Base-by-base conservation (phyloP, 1,284 basidiomycete genomes). In the Gomphus bonarii region DNA sequence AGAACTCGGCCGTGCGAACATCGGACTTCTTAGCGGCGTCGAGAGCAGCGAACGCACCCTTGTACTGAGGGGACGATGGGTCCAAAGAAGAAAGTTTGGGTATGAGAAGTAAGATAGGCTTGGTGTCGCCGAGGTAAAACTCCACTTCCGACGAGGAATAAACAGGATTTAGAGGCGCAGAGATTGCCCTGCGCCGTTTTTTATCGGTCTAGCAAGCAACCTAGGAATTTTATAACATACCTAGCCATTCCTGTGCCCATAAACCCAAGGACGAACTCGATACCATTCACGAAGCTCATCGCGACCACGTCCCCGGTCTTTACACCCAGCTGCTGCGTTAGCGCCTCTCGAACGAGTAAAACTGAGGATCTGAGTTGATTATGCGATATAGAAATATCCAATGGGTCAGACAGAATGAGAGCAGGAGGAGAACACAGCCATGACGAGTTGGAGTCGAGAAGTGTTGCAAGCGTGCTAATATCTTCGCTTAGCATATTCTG, bases 71-170 rank as follows among this genome's bases (percentile, higher is more conserved):
- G 35, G 38, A 28, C n/a, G 60, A 53, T 18, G 30, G 9, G 30
- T 48, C 31, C 16, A 58, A 25, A 16, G 57, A 51, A 6, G 60
- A 56, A 20, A 61, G 43, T 18, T 44, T 40, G 11, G 64, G 64
- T 14, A 65, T 60, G n/a, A 65, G 57, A 3, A 65, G 55, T 3
- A 65, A 28, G 20, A 61, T 60, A 40, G 64, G 64, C 35, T 64
- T 65, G 7, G 64, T 65, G 46, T 65, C 64, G 33, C 57, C 55
- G 30, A 65, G 58, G 56, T 64, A 65, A 57, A 65, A 65, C 51
- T 63, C 61, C 50, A 64, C 61, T 55, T 65, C 64, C 9, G 58
- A 53, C 9, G 60, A 42, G 3, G 63, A 61, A 50, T 65, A 65
- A 4, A 58, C 60, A 28, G 64, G 61, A 54, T 65, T 65, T 22